Base-by-base conservation (phyloP, 176 grass and related monocot species). In the Oryza australiensis region DNA sequence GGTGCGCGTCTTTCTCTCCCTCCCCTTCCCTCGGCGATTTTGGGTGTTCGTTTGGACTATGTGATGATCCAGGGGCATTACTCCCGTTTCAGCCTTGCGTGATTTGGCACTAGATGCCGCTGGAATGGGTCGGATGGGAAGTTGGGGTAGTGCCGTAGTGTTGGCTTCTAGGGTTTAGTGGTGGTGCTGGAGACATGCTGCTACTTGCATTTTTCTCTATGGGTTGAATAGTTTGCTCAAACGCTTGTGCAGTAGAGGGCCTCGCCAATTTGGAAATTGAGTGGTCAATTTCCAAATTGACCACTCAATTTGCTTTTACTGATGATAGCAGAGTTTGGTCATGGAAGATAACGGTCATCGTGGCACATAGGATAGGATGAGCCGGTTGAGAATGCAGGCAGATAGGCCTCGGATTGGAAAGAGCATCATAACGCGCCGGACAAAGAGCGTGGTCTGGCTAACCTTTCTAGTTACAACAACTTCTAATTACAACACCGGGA, bases 1-100 rank as follows among this genome's bases (percentile, higher is more conserved):
- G 96, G 96, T 93, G 84, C 13, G 71, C 70, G 33, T 68, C 33
- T 18, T 12, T 27, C 12, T 2, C 33, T 10, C 23, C 3, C 12
- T 8, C 13, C 1, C 69, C 12, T 75, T n/a, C 35, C 35, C 14
- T n/a, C 53, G 12, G 38, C 26, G 55, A 30, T 3, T 30, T 63
- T 41, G 15, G 26, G 57, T 16, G 40, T 12, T 65, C 29, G 70
- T 34, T 74, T 74, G 40, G 27, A 46, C 13, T 6, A 26, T 43
- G 35, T 43, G 35, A 16, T 46, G 26, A 42, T n/a, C 27, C n/a
- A 24, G 26, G 27, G 41, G 20, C 9, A 28, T 63, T 64, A 63
- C 4, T 32, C 5, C 26, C 16, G 12, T 14, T 82, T 64, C 53
- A 26, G 22, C 34, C 33, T 37, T 62, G 14, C 24, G 27, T n/a